Conservation (phyloP, 2,329 filamentous ascomycete genomes). For the Hypomyces rosellus region DNA sequence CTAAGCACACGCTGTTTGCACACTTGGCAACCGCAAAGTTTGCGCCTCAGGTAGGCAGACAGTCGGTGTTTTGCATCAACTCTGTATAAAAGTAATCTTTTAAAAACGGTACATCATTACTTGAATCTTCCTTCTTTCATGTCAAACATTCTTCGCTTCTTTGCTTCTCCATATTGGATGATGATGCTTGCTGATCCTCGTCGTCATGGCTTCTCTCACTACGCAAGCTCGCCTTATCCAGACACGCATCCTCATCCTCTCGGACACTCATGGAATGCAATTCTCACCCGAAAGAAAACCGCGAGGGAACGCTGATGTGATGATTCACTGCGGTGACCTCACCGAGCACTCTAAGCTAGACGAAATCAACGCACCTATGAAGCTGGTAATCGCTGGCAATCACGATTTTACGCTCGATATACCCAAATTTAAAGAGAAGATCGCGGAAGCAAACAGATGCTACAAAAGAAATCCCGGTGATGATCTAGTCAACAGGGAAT, state of each 20-base stretch:
- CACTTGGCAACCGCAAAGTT: too few species aligned
- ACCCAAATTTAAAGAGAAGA: conserved; percentile 26
- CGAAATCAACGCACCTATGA: conserved; percentile 36
- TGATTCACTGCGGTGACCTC: conserved; percentile 45
- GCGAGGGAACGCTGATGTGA: conserved; percentile 29
- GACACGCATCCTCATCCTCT: conserved; percentile 19
- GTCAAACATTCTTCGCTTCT: too few species aligned
- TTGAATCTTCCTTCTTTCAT: too few species aligned
- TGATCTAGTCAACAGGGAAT: conserved; percentile 20
- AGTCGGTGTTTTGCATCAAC: too few species aligned
- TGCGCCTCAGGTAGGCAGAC: too few species aligned
- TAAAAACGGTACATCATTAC: too few species aligned
- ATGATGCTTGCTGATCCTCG: too few species aligned
- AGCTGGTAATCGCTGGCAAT: conserved; percentile 46
- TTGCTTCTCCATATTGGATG: too few species aligned
- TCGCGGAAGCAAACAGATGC: conserved; percentile 12
- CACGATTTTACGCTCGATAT: conserved; percentile 41
- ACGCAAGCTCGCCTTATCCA: conserved; percentile 5
- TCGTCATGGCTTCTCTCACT: too few species aligned
- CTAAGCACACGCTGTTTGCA: too few species aligned
- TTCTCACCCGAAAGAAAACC: neutral
- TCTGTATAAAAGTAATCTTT: too few species aligned
- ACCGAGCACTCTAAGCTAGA: conserved; percentile 37
- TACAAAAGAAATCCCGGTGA: neutral
- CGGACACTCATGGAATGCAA: conserved; percentile 19